These are phyloP conservation scores for Acacia concinna DNA, from an alignment of 331 rosid species.

Conservation along the genomic window DNA sequence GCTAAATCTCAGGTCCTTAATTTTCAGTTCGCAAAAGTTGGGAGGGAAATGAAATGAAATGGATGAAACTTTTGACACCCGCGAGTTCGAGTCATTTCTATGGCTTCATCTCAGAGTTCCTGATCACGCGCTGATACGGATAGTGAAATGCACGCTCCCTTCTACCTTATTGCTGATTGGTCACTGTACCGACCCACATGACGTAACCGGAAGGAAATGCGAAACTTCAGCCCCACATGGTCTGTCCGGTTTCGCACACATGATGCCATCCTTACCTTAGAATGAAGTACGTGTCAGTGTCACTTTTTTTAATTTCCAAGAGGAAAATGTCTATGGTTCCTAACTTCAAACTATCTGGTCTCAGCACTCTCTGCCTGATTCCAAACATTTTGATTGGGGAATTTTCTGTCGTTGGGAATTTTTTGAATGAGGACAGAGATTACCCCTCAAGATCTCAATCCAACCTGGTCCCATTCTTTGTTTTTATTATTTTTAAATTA, in stretches of 20 bases:
- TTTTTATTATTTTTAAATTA: too few relatives aligned
- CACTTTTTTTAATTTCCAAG: too few relatives aligned
- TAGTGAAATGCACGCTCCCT: not conserved
- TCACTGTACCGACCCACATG: not conserved
- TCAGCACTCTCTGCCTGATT: too few relatives aligned
- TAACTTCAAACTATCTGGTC: too few relatives aligned
- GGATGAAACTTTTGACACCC: not conserved
- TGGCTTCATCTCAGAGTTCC: not conserved
- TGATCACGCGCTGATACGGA: not conserved
- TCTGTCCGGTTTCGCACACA: too few relatives aligned
- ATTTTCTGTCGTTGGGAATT: too few relatives aligned
- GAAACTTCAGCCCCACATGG: not conserved
- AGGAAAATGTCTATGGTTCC: too few relatives aligned
- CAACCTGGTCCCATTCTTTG: too few relatives aligned
- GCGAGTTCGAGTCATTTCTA: conserved; percentile 43
- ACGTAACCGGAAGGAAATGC: not conserved
- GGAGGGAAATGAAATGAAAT: conserved; percentile 22
- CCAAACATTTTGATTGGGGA: too few relatives aligned
- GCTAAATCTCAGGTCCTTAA: not conserved
- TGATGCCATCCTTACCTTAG: conserved; percentile 1
- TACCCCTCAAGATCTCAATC: too few relatives aligned
- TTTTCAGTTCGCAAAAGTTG: not conserved
- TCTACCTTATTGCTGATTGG: not conserved
- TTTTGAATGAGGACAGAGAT: too few relatives aligned
- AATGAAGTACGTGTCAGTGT: not conserved